Conservation (phyloP, 306 rosid species). For the Delonix regia region DNA sequence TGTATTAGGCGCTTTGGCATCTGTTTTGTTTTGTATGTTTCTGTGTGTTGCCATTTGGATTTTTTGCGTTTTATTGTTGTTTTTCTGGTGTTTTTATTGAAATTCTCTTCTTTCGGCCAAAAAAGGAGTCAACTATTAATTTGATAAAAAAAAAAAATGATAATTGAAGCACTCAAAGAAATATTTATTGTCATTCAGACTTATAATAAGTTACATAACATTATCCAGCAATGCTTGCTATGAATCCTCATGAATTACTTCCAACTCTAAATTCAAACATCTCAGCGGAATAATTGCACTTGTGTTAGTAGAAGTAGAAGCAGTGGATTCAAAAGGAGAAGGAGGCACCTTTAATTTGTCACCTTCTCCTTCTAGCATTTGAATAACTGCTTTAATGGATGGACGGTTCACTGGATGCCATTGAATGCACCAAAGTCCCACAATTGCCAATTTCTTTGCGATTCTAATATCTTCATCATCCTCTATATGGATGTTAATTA, state of each 20-base stretch:
- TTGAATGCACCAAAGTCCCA: slow-evolving; percentile 44
- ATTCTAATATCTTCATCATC: slow-evolving; percentile 2
- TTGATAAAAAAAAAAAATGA: no score
- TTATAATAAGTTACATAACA: no score
- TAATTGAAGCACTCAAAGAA: no score
- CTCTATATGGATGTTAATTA: background rate
- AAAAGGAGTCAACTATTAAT: no score
- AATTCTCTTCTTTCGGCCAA: no score
- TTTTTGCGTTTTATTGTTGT: no score
- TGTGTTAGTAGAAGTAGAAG: background rate
- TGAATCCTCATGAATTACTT: background rate
- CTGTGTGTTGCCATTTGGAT: no score
- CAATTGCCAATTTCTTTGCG: slow-evolving; percentile 24
- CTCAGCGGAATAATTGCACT: background rate
- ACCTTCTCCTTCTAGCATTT: slow-evolving; percentile 28
- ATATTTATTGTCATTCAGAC: no score
- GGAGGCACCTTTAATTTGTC: slow-evolving; percentile 20
- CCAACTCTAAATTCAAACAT: background rate
- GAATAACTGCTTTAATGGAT: slow-evolving; percentile 20
- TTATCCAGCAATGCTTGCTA: no score
- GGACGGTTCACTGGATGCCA: slow-evolving; percentile 39
- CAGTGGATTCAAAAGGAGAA: slow-evolving; percentile 10
- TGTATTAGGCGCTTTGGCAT: no score
- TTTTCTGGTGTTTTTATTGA: no score
- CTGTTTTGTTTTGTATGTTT: no score